Evolutionary conservation across 2,329 filamentous ascomycete species (phyloP).

Genomic region (Aspergillus sp.): DNA sequence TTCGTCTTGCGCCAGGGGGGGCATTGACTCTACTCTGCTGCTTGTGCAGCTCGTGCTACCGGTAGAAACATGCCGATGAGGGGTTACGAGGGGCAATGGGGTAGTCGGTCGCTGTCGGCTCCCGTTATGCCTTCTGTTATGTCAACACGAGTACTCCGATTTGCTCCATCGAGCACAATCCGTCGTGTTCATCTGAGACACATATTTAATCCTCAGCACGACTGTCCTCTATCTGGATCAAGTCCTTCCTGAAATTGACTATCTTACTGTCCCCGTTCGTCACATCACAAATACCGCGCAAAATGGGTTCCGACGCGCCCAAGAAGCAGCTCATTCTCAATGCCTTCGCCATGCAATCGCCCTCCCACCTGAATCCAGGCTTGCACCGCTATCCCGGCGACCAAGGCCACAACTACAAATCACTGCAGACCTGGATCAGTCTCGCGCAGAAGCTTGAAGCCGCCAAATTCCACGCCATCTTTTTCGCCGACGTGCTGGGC

Average conservation of each 20-base stretch:
- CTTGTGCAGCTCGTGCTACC: not conserved
- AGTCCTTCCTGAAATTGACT: not conserved
- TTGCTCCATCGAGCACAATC: not conserved
- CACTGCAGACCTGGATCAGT: conserved; percentile 48
- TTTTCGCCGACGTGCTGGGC: conserved; percentile 52
- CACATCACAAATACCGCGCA: not conserved
- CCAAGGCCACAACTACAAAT: conserved; percentile 41
- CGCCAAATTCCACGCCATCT: conserved; percentile 52
- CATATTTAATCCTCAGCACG: not conserved
- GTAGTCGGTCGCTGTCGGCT: not conserved
- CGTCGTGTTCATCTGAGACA: not conserved
- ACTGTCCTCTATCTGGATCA: not conserved
- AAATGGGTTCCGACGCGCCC: not conserved
- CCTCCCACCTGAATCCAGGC: conserved; percentile 48
- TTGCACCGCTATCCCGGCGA: conserved; percentile 37
- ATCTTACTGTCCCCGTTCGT: no score
- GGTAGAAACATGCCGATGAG: not conserved
- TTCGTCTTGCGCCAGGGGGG: not conserved
- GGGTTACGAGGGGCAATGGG: not conserved
- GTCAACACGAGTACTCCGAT: not conserved
- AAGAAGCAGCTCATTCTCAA: conserved; percentile 47
- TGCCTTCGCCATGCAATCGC: conserved; percentile 50
- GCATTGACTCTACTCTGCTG: not conserved
- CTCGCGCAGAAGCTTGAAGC: conserved; percentile 50
- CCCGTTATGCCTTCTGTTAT: not conserved